Base-by-base conservation (phyloP, 495 filamentous ascomycete species). In the Neurospora terricola region DNA sequence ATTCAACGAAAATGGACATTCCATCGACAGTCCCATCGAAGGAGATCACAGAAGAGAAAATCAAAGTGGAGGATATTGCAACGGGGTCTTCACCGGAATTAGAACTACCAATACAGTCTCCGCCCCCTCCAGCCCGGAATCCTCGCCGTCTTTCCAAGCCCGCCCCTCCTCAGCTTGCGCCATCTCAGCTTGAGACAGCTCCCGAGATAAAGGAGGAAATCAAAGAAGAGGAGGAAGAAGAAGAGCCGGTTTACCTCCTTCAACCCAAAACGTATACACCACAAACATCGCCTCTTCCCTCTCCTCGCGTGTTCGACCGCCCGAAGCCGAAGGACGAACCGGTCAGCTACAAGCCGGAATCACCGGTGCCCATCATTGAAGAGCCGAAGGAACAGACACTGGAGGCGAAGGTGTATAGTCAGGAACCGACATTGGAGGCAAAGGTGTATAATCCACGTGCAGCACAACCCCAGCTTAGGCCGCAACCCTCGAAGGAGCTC, bases 221-320 rank as follows among this genome's bases (percentile, higher is more conserved):
- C 23, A 73, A 72, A 23, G 72, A 74, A 54, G 69, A 73, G 4
- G 54, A 77, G 27, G 37, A 77, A 1, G 79, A 81, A 36, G 80
- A 82, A 59, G 77, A 80, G 14, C 76, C 80, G 0, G 72, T 87
- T 16, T 86, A 83, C 73, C 81, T 87, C 21, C 75, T 88, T 42
- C 84, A 87, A 71, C 87, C 87, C 14, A 82, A 82, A 70, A 88
- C 86, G 1, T 88, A 88, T 75, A 88, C 84, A 10, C 87, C 87
- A 1, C 81, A 83, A 39, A 84, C 86, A 8, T 82, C 81, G 18
- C 84, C 84, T 16, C 75, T 84, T 34, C 84, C 84, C n/a, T 86
- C 85, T 9, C 83, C 84, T 16, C 79, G 78, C 42, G 42, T 83
- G 1, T 71, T 76, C 12, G 76, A 80, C 42, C 69, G n/a, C 9